A percentile compares a stretch with the other conserved stretches of the same genome.
Conservation (phyloP, 768 basidiomycete species). For the Pleurotus eryngii region DNA sequence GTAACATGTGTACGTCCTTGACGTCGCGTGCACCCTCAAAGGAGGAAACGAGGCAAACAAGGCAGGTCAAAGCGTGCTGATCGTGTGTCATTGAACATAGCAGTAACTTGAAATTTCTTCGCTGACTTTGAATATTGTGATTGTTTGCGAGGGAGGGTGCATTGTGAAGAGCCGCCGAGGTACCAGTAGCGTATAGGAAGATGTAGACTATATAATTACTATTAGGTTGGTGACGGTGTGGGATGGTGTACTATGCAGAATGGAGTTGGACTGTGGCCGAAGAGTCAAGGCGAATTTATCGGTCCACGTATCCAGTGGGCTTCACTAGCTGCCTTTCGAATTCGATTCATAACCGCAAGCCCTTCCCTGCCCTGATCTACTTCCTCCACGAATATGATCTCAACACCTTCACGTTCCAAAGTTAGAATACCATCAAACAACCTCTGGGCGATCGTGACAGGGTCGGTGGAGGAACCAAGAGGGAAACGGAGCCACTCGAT, state of each 20-base stretch:
- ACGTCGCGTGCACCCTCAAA: background rate
- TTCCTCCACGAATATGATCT: constrained; percentile 84
- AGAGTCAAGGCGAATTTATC: no score
- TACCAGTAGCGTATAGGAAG: no score
- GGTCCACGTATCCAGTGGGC: background rate
- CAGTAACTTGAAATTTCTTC: background rate
- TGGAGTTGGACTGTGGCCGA: background rate
- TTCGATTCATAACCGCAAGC: constrained; percentile 91
- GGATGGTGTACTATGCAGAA: background rate
- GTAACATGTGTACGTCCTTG: constrained; percentile 1
- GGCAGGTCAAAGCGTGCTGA: background rate
- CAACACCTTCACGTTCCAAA: constrained; percentile 72
- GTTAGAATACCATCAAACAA: constrained; percentile 87
- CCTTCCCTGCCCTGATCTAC: constrained; percentile 79
- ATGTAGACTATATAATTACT: no score
- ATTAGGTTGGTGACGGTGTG: no score
- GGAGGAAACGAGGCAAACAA: constrained; percentile 2
- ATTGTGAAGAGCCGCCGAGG: no score
- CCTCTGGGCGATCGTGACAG: constrained; percentile 69
- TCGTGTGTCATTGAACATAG: background rate
- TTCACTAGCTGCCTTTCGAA: constrained; percentile 83
- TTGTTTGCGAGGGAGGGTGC: no score
- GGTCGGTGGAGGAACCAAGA: constrained; percentile 50
- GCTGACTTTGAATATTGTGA: no score
- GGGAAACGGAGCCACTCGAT: constrained; percentile 54